Conservation (phyloP, 2,329 filamentous ascomycete genomes). For the Fusarium chaquense region DNA sequence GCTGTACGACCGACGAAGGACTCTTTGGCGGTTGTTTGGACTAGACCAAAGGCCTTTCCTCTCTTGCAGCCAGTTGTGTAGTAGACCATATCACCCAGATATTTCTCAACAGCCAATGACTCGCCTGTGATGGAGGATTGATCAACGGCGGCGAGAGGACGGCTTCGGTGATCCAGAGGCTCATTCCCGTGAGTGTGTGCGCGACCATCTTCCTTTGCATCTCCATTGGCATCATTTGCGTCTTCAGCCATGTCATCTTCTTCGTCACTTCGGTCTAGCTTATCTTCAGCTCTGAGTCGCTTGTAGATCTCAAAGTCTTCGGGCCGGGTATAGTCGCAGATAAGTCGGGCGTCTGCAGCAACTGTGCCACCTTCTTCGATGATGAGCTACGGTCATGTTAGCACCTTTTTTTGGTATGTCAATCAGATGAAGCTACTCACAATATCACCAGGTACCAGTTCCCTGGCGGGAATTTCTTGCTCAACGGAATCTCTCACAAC, state of each 20-base stretch:
- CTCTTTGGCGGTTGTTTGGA: constrained; percentile 19
- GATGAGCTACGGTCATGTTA: constrained; percentile 4
- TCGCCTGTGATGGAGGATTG: constrained; percentile 35
- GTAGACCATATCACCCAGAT: constrained; percentile 28
- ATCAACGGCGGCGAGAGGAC: constrained; percentile 26
- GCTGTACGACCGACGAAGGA: constrained; percentile 34
- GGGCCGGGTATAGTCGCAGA: constrained; percentile 29
- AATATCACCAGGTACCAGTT: constrained; percentile 25
- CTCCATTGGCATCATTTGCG: neutral
- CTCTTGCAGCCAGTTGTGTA: constrained; percentile 36
- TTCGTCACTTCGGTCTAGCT: constrained; percentile 31
- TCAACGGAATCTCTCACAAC: constrained; percentile 23
- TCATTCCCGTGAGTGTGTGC: constrained; percentile 7
- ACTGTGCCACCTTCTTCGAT: constrained; percentile 35
- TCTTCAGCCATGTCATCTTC: constrained; percentile 26
- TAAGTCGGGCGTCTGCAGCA: constrained; percentile 26
- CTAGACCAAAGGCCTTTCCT: constrained; percentile 24
- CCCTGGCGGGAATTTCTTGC: constrained; percentile 25
- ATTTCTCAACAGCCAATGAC: constrained; percentile 32
- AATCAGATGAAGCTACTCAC: neutral
- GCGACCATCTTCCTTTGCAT: neutral
- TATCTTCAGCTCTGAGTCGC: constrained; percentile 29
- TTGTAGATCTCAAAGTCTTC: constrained; percentile 37
- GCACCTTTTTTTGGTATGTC: fast-evolving
- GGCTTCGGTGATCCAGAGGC: constrained; percentile 16